These are phyloP conservation scores for Phlyctochytrium planicorne DNA, from an alignment of 192 early-diverging fungal species.

Conservation along the genomic window DNA sequence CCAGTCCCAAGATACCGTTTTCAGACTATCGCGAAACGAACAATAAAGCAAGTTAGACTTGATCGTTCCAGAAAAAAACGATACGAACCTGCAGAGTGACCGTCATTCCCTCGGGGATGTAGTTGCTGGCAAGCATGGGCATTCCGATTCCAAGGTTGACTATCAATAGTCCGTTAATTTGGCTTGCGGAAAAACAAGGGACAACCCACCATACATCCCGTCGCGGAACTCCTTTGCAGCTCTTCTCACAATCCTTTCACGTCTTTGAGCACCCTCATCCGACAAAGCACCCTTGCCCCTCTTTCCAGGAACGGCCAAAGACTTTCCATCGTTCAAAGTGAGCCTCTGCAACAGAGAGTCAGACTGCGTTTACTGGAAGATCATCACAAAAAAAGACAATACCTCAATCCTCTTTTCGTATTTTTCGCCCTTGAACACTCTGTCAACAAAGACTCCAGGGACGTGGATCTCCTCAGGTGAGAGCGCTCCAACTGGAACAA, in stretches of 20 bases:
- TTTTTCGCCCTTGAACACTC: constrained; percentile 65
- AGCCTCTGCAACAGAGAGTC: constrained; percentile 8
- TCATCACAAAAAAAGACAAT: neutral
- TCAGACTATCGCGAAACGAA: constrained; percentile 39
- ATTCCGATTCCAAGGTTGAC: constrained; percentile 69
- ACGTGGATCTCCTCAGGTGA: constrained; percentile 72
- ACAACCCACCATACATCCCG: constrained; percentile 56
- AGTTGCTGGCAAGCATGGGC: constrained; percentile 77
- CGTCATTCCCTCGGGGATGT: constrained; percentile 64
- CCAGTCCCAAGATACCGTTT: constrained; percentile 76
- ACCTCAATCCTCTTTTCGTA: constrained; percentile 73
- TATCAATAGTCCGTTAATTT: neutral
- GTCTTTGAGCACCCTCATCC: constrained; percentile 27
- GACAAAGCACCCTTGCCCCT: constrained; percentile 11
- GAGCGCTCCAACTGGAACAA: constrained; percentile 68
- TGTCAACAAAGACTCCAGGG: constrained; percentile 71
- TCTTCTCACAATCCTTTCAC: constrained; percentile 71
- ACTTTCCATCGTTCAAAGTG: constrained; percentile 30
- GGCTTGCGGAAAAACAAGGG: neutral
- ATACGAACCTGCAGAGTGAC: constrained; percentile 62
- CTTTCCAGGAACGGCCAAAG: constrained; percentile 24
- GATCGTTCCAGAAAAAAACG: neutral
- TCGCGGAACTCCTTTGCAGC: constrained; percentile 78
- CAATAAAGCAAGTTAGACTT: neutral
- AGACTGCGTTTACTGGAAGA: neutral